Evolutionary conservation across 495 filamentous ascomycete genomes (phyloP).

Genomic region (Trichocladium antarcticum): DNA sequence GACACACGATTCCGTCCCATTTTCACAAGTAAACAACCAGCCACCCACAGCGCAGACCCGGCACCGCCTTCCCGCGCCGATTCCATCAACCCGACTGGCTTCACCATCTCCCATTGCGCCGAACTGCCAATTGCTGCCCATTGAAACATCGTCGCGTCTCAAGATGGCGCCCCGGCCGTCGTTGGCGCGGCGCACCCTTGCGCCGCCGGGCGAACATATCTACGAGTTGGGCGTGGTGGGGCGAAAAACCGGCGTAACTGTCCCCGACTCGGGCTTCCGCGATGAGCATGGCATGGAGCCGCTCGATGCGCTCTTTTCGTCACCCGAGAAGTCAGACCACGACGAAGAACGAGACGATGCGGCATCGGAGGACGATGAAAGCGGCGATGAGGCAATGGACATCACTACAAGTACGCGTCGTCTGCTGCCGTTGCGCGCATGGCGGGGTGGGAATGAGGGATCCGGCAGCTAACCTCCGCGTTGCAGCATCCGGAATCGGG

Average conservation of each 20-base stretch:
- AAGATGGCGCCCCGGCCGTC: slow-evolving; percentile 28
- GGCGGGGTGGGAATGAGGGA: neutral
- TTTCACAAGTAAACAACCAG: too few relatives aligned
- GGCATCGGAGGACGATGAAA: slow-evolving; percentile 17
- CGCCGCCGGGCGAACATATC: slow-evolving; percentile 33
- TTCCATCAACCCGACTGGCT: neutral
- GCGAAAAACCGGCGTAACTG: slow-evolving; percentile 68
- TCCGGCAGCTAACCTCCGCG: neutral
- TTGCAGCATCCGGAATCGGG: slow-evolving; percentile 20
- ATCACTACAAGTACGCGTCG: slow-evolving; percentile 30
- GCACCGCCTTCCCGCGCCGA: too few relatives aligned
- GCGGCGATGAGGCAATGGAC: slow-evolving; percentile 33
- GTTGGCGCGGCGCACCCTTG: slow-evolving; percentile 27
- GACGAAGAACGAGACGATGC: slow-evolving; percentile 8
- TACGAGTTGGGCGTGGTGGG: slow-evolving; percentile 41
- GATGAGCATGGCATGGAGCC: slow-evolving; percentile 89
- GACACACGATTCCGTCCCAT: too few relatives aligned
- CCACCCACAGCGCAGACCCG: too few relatives aligned
- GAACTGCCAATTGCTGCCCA: neutral
- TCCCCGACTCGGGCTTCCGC: slow-evolving; percentile 68
- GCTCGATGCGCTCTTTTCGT: slow-evolving; percentile 77
- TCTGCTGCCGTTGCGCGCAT: neutral
- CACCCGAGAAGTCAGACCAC: slow-evolving; percentile 42
- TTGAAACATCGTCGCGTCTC: neutral
- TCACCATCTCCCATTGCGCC: neutral